These are phyloP conservation scores for Aspergillus affinis DNA, from an alignment of 495 filamentous ascomycete species.

Conservation along the genomic window DNA sequence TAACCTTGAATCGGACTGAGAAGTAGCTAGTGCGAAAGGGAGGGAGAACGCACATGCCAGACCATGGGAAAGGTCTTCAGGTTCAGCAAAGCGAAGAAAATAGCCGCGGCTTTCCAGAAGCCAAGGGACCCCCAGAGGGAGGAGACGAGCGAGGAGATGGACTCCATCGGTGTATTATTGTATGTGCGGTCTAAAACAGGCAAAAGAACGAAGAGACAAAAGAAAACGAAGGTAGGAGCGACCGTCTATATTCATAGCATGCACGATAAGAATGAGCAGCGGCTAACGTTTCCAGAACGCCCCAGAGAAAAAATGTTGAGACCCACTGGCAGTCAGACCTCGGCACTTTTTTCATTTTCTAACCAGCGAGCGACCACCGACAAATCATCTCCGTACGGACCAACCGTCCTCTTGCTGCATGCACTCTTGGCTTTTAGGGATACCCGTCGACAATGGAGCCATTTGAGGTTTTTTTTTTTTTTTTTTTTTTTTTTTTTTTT, in stretches of 20 bases:
- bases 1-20: background rate
- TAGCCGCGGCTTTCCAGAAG: constrained; percentile 44
- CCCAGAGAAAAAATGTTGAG: background rate
- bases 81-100: constrained; percentile 50
- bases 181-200: background rate
- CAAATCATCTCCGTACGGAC: too few relatives aligned
- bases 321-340: background rate
- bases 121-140: constrained; percentile 17
- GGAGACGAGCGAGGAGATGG: constrained; percentile 9
- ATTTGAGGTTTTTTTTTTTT: too few relatives aligned
- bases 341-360: too few relatives aligned
- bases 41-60: constrained; percentile 50
- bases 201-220: background rate
- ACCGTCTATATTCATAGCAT: background rate
- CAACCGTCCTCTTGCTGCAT: too few relatives aligned
- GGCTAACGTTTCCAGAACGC: background rate
- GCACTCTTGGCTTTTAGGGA: too few relatives aligned
- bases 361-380: too few relatives aligned
- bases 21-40: background rate
- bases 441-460: too few relatives aligned
- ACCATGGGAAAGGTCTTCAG: constrained; percentile 51
- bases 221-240: background rate
- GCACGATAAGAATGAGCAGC: background rate
- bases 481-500: too few relatives aligned
- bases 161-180: constrained; percentile 12